These are phyloP conservation scores for Amanita rimosa DNA, from an alignment of 768 basidiomycete genomes.

Conservation along the genomic window DNA sequence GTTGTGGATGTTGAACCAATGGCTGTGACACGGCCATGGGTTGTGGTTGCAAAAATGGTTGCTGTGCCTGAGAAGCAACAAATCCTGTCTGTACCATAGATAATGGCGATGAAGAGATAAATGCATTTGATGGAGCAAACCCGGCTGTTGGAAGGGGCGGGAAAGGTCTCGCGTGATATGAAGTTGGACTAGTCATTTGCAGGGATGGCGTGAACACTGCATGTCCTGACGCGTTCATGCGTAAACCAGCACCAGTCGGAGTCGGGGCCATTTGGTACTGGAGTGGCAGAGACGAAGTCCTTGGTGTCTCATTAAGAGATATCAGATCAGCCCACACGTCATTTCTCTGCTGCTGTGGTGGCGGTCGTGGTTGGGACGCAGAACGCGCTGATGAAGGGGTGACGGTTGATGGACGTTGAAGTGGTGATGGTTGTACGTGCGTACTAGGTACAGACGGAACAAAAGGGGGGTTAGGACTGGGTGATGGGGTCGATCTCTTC, in stretches of 20 bases:
- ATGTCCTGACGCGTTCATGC: neutral
- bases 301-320: slow-evolving; percentile 29
- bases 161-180: neutral
- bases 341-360: slow-evolving; percentile 15
- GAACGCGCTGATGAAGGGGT: slow-evolving; percentile 14
- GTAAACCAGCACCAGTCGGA: neutral
- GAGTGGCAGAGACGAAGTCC: slow-evolving; percentile 42
- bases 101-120: neutral
- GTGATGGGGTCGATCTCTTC: slow-evolving; percentile 6
- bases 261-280: slow-evolving; percentile 23
- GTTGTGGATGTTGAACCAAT: neutral
- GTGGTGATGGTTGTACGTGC: slow-evolving; percentile 6
- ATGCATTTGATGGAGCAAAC: neutral
- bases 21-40: slow-evolving; percentile 1
- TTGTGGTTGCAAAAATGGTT: slow-evolving; percentile 8
- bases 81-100: neutral
- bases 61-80: slow-evolving; percentile 1
- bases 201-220: neutral
- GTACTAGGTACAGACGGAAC: slow-evolving; percentile 9
- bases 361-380: slow-evolving; percentile 14
- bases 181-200: neutral
- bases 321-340: slow-evolving; percentile 51
- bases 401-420: slow-evolving; percentile 8
- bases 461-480: slow-evolving; percentile 5
- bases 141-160: neutral